Percentiles rank a stretch among this genome's conserved stretches.
Evolutionary conservation across 805 yeast species (phyloP).

Genomic region (Nadsonia fulvescens): DNA sequence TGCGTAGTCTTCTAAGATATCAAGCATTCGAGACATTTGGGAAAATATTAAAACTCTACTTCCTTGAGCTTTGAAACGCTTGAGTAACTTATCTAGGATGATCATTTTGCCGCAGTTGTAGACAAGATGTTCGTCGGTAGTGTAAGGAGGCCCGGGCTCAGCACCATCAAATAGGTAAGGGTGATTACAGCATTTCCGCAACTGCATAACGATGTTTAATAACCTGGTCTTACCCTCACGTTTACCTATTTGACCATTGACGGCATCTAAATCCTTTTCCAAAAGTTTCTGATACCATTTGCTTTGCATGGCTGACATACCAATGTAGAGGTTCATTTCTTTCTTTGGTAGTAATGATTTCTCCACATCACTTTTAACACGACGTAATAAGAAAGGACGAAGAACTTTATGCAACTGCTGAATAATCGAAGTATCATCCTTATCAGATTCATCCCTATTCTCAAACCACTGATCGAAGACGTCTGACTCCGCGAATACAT

Average conservation of each 20-base stretch:
- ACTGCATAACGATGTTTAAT: constrained; percentile 88
- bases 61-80: constrained; percentile 56
- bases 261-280: constrained; percentile 90
- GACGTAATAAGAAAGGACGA: constrained; percentile 70
- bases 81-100: constrained; percentile 66
- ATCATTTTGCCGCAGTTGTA: constrained; percentile 82
- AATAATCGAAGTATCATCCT: constrained; percentile 62
- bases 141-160: constrained; percentile 95
- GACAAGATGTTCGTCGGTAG: constrained; percentile 85
- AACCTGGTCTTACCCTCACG: constrained; percentile 73
- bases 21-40: constrained; percentile 82
- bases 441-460: constrained; percentile 15
- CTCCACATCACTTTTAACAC: constrained; percentile 89
- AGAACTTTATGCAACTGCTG: constrained; percentile 74
- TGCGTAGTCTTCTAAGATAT: constrained; percentile 85
- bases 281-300: constrained; percentile 76
- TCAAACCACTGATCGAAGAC: constrained; percentile 89
- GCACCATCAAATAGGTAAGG: constrained; percentile 98
- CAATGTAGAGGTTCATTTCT: constrained; percentile 76
- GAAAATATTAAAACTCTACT: constrained; percentile 82
- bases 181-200: constrained; percentile 91
- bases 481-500: constrained; percentile 83
- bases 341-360: constrained; percentile 77
- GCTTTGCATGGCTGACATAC: constrained; percentile 93
- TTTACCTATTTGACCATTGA: constrained; percentile 80